Percentiles rank a stretch among this genome's conserved stretches.
Evolutionary conservation across 2,329 filamentous ascomycete genomes (phyloP).

Genomic region (Beauveria pseudobassiana): DNA sequence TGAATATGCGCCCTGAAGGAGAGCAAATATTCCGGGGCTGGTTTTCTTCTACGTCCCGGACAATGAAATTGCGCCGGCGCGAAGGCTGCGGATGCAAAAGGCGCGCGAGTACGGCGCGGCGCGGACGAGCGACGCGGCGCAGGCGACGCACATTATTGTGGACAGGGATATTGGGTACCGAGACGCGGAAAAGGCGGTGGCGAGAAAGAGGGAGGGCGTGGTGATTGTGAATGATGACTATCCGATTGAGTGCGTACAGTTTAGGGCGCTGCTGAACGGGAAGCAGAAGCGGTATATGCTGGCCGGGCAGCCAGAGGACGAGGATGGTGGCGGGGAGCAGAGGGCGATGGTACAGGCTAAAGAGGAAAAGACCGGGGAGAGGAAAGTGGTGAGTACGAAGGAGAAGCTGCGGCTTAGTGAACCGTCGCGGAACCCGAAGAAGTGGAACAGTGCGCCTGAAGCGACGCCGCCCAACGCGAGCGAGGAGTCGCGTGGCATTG

Average conservation of each 20-base stretch:
- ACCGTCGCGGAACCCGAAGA: constrained; percentile 28
- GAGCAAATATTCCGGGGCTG: constrained; percentile 55
- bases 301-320: constrained; percentile 34
- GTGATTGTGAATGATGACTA: constrained; percentile 62
- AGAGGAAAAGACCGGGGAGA: neutral
- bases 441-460: constrained; percentile 30
- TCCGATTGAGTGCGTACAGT: constrained; percentile 59
- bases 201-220: constrained; percentile 19
- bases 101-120: constrained; percentile 66
- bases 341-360: constrained; percentile 26
- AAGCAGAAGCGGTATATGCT: constrained; percentile 53
- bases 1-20: constrained; percentile 41
- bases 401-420: constrained; percentile 36
- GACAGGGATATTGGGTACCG: constrained; percentile 60
- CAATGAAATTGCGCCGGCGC: constrained; percentile 59
- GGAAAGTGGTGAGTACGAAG: neutral
- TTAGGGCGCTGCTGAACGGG: constrained; percentile 50
- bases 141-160: constrained; percentile 71
- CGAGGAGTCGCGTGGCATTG: constrained; percentile 23
- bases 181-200: constrained; percentile 48
- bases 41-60: constrained; percentile 75
- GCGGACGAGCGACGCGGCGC: constrained; percentile 54
- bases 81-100: constrained; percentile 66
- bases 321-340: constrained; percentile 16
- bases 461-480: constrained; percentile 29